These are phyloP conservation scores for Saccharomycopsis crataegensis DNA, from an alignment of 1,139 yeast species.

Conservation along the genomic window DNA sequence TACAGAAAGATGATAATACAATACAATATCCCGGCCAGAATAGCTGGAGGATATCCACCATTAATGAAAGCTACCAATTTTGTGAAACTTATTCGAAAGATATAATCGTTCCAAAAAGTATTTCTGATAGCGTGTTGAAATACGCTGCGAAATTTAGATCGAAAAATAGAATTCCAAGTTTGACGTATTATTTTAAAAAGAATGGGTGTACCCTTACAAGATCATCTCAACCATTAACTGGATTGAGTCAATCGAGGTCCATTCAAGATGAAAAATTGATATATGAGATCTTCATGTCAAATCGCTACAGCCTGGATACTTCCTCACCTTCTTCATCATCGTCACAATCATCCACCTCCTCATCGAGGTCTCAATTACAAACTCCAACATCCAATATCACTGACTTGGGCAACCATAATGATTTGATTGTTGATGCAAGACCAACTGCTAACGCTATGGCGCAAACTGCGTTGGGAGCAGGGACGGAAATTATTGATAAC, in stretches of 20 bases:
- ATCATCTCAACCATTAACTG: constrained; percentile 91
- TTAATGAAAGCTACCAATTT: constrained; percentile 60
- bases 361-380: background rate
- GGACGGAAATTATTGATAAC: constrained; percentile 87
- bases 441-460: constrained; percentile 96
- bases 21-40: constrained; percentile 19
- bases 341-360: background rate
- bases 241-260: constrained; percentile 79
- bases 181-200: constrained; percentile 65
- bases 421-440: constrained; percentile 81
- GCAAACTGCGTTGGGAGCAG: constrained; percentile 95
- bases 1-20: background rate
- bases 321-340: background rate
- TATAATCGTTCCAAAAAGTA: constrained; percentile 61
- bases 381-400: background rate
- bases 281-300: constrained; percentile 53
- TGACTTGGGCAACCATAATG: constrained; percentile 33
- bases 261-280: constrained; percentile 85
- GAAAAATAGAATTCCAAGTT: constrained; percentile 74
- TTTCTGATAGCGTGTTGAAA: constrained; percentile 73
- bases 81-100: constrained; percentile 70
- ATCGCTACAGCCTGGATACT: constrained; percentile 14
- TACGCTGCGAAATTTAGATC: constrained; percentile 86
- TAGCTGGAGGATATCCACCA: constrained; percentile 61
- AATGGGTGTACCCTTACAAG: constrained; percentile 79